phyloP scores from a whole-genome alignment of 2,329 filamentous ascomycete genomes.

The Pseudopithomyces maydicus region DNA sequence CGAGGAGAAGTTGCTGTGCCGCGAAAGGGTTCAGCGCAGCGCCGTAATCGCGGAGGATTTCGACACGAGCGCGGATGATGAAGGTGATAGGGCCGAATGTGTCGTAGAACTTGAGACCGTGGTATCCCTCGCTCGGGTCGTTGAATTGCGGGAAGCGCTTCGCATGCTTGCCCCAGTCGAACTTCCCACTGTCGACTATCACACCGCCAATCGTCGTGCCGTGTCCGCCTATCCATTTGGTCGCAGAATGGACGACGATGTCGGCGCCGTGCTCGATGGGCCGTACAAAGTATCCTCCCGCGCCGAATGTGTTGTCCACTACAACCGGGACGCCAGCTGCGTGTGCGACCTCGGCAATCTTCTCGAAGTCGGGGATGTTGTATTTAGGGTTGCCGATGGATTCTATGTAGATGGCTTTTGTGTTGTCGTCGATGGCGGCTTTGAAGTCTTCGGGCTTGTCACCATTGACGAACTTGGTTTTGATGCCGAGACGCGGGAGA shows the following conservation, averaged over 20 bases:
- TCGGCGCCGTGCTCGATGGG: conserved; percentile 91
- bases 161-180: conserved; percentile 87
- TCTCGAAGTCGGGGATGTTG: conserved; percentile 90
- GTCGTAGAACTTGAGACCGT: conserved; percentile 93
- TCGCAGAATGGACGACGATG: conserved; percentile 92
- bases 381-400: conserved; percentile 93
- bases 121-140: conserved; percentile 86
- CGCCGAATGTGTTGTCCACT: conserved; percentile 93
- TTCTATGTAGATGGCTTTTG: conserved; percentile 90
- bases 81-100: conserved; percentile 84
- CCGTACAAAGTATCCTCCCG: conserved; percentile 84
- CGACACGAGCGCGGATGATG: conserved; percentile 83
- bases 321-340: conserved; percentile 63
- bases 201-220: conserved; percentile 90
- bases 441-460: conserved; percentile 81
- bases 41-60: conserved; percentile 87
- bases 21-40: conserved; percentile 85
- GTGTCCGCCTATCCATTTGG: conserved; percentile 97
- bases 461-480: conserved; percentile 83
- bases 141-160: conserved; percentile 91
- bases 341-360: conserved; percentile 80
- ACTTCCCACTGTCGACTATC: conserved; percentile 86
- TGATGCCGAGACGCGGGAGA: conserved; percentile 83
- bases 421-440: conserved; percentile 85
- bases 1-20: conserved; percentile 88